Base-by-base conservation (phyloP, 2,329 filamentous ascomycete genomes). In the Xylaria sp. region DNA sequence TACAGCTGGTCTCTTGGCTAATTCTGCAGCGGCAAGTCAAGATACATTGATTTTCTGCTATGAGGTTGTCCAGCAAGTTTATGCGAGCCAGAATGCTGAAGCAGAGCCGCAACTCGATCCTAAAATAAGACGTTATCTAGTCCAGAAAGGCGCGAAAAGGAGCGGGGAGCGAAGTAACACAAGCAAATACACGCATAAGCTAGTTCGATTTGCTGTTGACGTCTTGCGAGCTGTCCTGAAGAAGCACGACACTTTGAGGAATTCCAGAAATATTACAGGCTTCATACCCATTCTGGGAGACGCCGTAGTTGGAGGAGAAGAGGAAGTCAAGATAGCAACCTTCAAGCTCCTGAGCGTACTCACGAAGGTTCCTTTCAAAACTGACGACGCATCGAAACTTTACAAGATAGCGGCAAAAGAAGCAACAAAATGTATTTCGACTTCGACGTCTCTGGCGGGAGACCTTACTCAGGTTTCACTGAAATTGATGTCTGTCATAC, bases 21-120 rank as follows among this genome's bases (percentile, higher is more conserved):
- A 99, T 74, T 86, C 91, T 2, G 91, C 90, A 0, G 91, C 93
- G 0, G 90, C 92, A 72, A 93, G 90, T 74, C 90, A 91, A 58
- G 93, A 97, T 73, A 90, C 95, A 50, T 83, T 99, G n/a, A 84
- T 97, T 0, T 98, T 99, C 80, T 97, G 94, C 79, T 98, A 97
- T 78, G 94, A 98, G 79, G 88, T 98, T 56, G 92, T 98, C 50
- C 92, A 97, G 77, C 91, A 94, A 71, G 92, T 93, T 0, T 97
- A 97, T 80, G 88, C 88, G 69, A 88, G 87, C 67, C 84, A 86
- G 63, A 87, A 84, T 74, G 84, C 83, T 8, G 78, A 83, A 76
- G 82, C 79, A 23, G 84, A 85, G 72, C 80, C 82, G n/a, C 88
- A 87, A 74, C 82, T 89, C 8, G 88, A 92, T 74, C 87, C 88